Evolutionary conservation across 768 basidiomycete species (phyloP).

Genomic region (Boletus rex-veris): DNA sequence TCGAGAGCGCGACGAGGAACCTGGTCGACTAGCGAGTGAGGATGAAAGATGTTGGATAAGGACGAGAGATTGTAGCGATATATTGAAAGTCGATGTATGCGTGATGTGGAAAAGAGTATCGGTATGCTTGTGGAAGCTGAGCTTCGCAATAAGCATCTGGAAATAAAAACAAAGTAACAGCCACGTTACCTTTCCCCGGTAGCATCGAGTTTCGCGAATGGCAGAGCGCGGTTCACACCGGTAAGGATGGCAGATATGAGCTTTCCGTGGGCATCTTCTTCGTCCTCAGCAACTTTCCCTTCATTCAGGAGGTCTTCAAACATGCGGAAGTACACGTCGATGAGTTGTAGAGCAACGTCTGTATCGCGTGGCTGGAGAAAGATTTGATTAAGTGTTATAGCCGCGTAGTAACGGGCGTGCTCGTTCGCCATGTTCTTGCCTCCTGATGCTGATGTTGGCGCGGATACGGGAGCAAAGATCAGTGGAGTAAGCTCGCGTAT

Average conservation of each 20-base stretch:
- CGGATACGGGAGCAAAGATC: conserved; percentile 42
- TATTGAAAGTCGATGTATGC: conserved; percentile 95
- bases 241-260: conserved; percentile 88
- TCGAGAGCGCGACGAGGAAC: conserved; percentile 42
- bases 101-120: conserved; percentile 94
- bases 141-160: not conserved
- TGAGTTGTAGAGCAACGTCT: conserved; percentile 70
- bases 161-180: not conserved
- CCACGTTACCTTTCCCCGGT: conserved; percentile 56
- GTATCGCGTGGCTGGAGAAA: conserved; percentile 65
- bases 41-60: conserved; percentile 82
- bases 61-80: conserved; percentile 86
- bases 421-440: conserved; percentile 44
- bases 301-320: conserved; percentile 86
- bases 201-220: conserved; percentile 81
- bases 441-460: conserved; percentile 10
- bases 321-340: conserved; percentile 92
- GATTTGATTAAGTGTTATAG: conserved; percentile 94
- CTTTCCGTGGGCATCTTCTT: conserved; percentile 73
- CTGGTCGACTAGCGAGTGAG: conserved; percentile 42
- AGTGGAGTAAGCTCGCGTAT: conserved; percentile 83
- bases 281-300: conserved; percentile 28
- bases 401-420: conserved; percentile 87
- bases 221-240: conserved; percentile 92
- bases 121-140: conserved; percentile 80